Evolutionary conservation across 78 protist genomes (phyloP).

Genomic region (Pigoraptor vietnamica): DNA sequence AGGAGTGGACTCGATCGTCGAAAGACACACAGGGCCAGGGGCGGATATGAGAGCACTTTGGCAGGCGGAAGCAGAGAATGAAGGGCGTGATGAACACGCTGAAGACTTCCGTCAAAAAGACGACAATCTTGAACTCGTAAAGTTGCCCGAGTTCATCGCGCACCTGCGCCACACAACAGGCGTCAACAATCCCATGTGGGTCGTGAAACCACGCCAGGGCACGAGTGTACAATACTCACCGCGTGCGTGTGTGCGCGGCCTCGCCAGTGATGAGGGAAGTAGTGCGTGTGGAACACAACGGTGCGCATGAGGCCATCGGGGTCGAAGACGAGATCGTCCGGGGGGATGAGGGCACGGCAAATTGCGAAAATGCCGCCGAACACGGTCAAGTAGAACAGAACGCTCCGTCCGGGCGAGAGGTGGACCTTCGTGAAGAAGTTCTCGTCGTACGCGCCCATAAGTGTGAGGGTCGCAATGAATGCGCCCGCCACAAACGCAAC

Average conservation of each 20-base stretch:
- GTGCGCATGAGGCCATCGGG: slow-evolving; percentile 52
- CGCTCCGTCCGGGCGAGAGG: slow-evolving; percentile 31
- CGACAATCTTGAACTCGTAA: slow-evolving; percentile 47
- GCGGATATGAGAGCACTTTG: neutral
- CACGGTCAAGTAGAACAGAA: slow-evolving; percentile 57
- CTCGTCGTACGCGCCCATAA: slow-evolving; percentile 45
- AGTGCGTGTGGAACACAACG: slow-evolving; percentile 51
- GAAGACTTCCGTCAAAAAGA: slow-evolving; percentile 42
- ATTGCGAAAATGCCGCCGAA: slow-evolving; percentile 45
- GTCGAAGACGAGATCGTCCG: slow-evolving; percentile 32
- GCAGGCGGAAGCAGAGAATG: slow-evolving; percentile 33
- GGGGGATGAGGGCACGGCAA: slow-evolving; percentile 43
- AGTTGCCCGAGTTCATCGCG: slow-evolving; percentile 33
- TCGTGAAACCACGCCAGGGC: neutral
- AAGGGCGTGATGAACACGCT: slow-evolving; percentile 59
- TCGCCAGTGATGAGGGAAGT: slow-evolving; percentile 55
- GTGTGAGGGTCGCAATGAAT: slow-evolving; percentile 37
- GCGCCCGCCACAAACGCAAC: slow-evolving; percentile 51
- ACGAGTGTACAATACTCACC: neutral
- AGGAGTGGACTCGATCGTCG: no score
- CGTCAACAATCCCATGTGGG: neutral
- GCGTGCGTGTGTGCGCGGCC: neutral
- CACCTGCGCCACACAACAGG: neutral
- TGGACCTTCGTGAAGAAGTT: slow-evolving; percentile 43
- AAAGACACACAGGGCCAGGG: neutral